Percentiles rank a stretch among this genome's conserved stretches.
These are phyloP conservation scores for Triadica sebifera DNA, from an alignment of 345 rosid genomes.

Conservation along the genomic window DNA sequence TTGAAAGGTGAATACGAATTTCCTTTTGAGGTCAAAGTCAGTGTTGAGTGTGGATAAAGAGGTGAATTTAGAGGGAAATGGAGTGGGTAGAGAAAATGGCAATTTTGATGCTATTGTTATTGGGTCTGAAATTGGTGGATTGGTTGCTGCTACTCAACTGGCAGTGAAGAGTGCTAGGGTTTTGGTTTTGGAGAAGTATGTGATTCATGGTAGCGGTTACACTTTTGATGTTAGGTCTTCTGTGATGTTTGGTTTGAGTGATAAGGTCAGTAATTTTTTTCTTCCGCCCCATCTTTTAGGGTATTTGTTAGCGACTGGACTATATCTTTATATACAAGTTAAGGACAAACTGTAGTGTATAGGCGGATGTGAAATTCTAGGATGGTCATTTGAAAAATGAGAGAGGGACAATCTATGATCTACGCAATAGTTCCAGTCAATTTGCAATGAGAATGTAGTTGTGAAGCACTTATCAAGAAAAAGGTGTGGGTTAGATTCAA, in stretches of 20 bases:
- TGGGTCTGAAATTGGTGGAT: constrained; percentile 92
- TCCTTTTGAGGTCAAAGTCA: constrained; percentile 30
- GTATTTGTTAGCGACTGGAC: too few relatives aligned
- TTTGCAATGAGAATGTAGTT: background rate
- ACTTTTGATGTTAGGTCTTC: constrained; percentile 98
- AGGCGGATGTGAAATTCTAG: background rate
- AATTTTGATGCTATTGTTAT: constrained; percentile 78
- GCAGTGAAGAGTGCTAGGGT: constrained; percentile 89
- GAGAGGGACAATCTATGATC: background rate
- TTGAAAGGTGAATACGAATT: constrained; percentile 12
- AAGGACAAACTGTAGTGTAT: too few relatives aligned
- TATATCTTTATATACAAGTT: too few relatives aligned
- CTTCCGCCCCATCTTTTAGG: too few relatives aligned
- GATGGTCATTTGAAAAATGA: background rate
- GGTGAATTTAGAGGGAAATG: constrained; percentile 30
- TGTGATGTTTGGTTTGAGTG: constrained; percentile 92
- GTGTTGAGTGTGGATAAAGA: constrained; percentile 37
- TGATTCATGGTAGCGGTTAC: constrained; percentile 94
- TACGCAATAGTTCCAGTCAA: background rate
- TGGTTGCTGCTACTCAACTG: constrained; percentile 86
- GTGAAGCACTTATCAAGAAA: background rate
- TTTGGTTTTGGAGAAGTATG: constrained; percentile 82
- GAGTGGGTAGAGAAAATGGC: constrained; percentile 23
- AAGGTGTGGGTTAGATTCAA: background rate
- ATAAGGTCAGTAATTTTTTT: constrained; percentile 52